Evolutionary conservation across 345 rosid genomes (phyloP).

Genomic region (Eucalyptus dawsonii): DNA sequence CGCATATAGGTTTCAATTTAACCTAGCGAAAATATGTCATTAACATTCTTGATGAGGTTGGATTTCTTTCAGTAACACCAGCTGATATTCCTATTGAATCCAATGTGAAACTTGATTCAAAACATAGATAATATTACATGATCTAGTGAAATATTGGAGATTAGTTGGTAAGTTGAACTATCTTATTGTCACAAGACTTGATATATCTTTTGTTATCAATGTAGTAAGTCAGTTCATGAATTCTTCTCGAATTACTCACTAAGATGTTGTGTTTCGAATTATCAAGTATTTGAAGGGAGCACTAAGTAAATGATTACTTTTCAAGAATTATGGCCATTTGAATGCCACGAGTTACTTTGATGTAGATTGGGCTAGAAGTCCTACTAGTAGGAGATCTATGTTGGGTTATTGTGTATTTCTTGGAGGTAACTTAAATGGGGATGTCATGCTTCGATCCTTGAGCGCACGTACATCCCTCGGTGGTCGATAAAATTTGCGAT

Average conservation of each 20-base stretch:
- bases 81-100: neutral
- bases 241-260: neutral
- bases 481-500: no score
- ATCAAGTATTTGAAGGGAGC: neutral
- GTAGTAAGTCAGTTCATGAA: neutral
- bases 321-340: no score
- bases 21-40: no score
- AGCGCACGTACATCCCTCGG: no score
- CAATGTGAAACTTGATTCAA: neutral
- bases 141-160: neutral
- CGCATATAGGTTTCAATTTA: neutral
- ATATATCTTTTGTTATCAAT: neutral
- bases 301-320: neutral
- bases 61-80: neutral
- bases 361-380: neutral
- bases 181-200: neutral
- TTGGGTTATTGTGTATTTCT: neutral
- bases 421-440: neutral
- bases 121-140: neutral
- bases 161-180: neutral
- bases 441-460: no score
- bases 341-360: neutral
- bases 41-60: neutral
- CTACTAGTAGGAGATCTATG: neutral
- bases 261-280: neutral